phyloP scores from a whole-genome alignment of 495 filamentous ascomycete genomes.

The Aspergillus olivimuriae region DNA sequence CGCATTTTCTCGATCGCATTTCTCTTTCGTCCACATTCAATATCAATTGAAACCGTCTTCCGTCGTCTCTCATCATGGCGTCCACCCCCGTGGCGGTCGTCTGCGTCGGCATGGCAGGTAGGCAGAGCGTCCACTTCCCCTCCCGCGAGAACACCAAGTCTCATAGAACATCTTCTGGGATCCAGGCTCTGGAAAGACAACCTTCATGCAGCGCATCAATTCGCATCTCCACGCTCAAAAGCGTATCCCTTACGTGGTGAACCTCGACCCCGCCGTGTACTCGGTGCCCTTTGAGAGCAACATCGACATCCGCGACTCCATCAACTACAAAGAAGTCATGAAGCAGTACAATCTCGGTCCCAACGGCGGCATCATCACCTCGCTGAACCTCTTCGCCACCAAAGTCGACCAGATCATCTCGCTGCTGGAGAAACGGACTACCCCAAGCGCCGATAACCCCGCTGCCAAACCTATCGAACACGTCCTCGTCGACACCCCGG shows the following conservation, averaged over 20 bases:
- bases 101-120: conserved; percentile 94
- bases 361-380: conserved; percentile 96
- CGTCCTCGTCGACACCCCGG: conserved; percentile 90
- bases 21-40: neutral
- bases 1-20: neutral
- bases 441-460: conserved; percentile 55
- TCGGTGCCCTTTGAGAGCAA: conserved; percentile 97
- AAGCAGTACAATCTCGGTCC: conserved; percentile 96
- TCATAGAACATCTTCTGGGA: neutral
- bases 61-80: conserved; percentile 28
- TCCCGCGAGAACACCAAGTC: neutral
- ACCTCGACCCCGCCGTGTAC: conserved; percentile 92
- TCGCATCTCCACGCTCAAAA: conserved; percentile 74
- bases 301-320: conserved; percentile 97
- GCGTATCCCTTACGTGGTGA: conserved; percentile 83
- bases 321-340: conserved; percentile 99
- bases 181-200: conserved; percentile 89
- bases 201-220: conserved; percentile 97
- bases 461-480: conserved; percentile 63
- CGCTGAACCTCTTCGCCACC: conserved; percentile 91
- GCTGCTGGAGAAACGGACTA: conserved; percentile 80
- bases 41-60: neutral
- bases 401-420: conserved; percentile 92
- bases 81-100: conserved; percentile 67
- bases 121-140: conserved; percentile 7